phyloP scores from a whole-genome alignment of 345 rosid genomes.

The Zanthoxylum bungeanum region DNA sequence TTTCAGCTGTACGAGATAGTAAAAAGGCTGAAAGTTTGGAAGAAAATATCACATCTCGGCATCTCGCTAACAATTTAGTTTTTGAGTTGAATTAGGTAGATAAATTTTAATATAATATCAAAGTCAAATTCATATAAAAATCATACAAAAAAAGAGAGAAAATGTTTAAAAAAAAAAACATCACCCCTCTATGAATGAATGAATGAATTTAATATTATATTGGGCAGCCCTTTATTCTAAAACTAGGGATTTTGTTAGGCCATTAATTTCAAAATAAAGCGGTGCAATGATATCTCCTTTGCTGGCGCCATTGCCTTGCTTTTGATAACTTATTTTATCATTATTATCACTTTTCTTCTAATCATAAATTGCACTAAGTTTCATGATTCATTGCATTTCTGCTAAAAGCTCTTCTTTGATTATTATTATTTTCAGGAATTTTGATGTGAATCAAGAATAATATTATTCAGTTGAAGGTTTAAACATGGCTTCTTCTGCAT shows the following conservation, averaged over 20 bases:
- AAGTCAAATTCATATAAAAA: background rate
- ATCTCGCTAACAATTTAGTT: too few relatives aligned
- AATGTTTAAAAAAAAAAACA: too few relatives aligned
- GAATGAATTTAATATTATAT: too few relatives aligned
- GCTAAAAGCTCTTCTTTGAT: background rate
- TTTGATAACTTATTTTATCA: background rate
- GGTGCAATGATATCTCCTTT: background rate
- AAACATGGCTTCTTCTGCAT: slow-evolving; percentile 43
- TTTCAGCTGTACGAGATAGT: background rate
- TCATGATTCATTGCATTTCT: background rate
- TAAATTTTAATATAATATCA: too few relatives aligned
- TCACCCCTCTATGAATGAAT: too few relatives aligned
- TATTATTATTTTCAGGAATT: slow-evolving; percentile 23
- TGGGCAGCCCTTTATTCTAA: too few relatives aligned
- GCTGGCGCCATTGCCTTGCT: background rate
- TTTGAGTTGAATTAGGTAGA: too few relatives aligned
- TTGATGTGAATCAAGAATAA: background rate
- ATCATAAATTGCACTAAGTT: background rate
- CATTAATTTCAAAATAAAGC: too few relatives aligned
- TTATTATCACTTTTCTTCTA: background rate
- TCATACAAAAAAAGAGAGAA: too few relatives aligned
- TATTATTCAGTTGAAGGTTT: background rate
- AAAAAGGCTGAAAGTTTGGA: background rate
- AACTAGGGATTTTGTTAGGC: too few relatives aligned
- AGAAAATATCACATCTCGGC: too few relatives aligned